Conservation (phyloP, 2,329 filamentous ascomycete genomes). For the Pseudogymnoascus sp. region DNA sequence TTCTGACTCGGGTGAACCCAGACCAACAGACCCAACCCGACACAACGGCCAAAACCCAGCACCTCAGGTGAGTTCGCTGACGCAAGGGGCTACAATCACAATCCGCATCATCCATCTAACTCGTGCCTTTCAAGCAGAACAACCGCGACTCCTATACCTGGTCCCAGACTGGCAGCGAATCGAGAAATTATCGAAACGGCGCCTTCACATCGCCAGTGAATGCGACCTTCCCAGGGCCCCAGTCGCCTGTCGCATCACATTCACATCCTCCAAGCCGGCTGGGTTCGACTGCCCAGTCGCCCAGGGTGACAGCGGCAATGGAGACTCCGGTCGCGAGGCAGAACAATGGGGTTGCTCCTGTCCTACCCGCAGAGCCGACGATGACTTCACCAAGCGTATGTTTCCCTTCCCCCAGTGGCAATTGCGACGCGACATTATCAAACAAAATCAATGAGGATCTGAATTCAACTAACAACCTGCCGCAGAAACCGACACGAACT, state of each 20-base stretch:
- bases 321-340: conserved; percentile 42
- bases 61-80: conserved; percentile 24
- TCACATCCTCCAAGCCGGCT: conserved; percentile 32
- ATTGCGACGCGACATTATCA: not conserved
- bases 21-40: conserved; percentile 29
- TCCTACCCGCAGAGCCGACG: conserved; percentile 20
- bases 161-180: conserved; percentile 35
- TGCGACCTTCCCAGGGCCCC: conserved; percentile 37
- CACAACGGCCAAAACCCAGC: conserved; percentile 23
- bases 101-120: conserved; percentile 9
- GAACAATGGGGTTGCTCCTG: conserved; percentile 30
- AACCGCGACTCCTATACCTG: conserved; percentile 46
- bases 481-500: conserved; percentile 62
- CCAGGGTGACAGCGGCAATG: conserved; percentile 29
- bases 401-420: conserved; percentile 10
- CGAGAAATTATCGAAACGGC: conserved; percentile 43
- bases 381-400: conserved; percentile 20
- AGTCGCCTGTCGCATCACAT: conserved; percentile 42
- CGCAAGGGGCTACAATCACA: not conserved
- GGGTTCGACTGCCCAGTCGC: conserved; percentile 25
- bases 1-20: conserved; percentile 36
- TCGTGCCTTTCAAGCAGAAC: conserved; percentile 26
- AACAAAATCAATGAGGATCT: not conserved
- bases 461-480: conserved; percentile 1
- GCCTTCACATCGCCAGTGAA: conserved; percentile 43